Base-by-base conservation (phyloP, 805 yeast species). In the Lipomyces mesembrius region DNA sequence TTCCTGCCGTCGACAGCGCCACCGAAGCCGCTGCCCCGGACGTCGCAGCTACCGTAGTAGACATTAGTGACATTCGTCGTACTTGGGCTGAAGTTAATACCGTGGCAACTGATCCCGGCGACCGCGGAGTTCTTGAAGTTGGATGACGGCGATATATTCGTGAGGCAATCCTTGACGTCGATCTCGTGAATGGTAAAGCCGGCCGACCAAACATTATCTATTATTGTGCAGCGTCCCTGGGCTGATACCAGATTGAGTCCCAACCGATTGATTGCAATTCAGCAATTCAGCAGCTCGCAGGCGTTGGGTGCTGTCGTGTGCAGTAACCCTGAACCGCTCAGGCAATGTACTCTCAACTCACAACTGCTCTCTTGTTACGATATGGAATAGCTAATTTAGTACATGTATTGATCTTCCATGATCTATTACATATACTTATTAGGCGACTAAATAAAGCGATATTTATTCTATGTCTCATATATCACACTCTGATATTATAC, bases 1-100 rank as follows among this genome's bases (percentile, higher is more conserved):
- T 20, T n/a, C 39, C 35, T 6, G 57, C 17, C 3, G 51, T n/a
- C 59, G 53, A 60, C 37, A 49, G 43, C 14, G 37, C 35, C 43
- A 39, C 56, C 32, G 57, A n/a, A 39, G 46, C 22, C 32, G 39
- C 29, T 8, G 27, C 22, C 32, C 39, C 55, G 35, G 57, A 27
- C 32, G 34, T 14, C n/a, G 62, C 54, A 43, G n/a, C 9, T 17
- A 7, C 49, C 3, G 49, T 17, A 1, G 49, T 12, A 43, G 22
- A 20, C 11, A 17, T 3, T 25, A 22, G n/a, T 12, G 55, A 25
- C 55, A 52, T 52, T 29, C 34, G 3, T 14, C 55, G 55, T 3
- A 22, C 5, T n/a, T 12, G 55, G 32, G 25, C 49, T 43, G 49
- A 17, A 43, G 8, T 17, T 8, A n/a, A 43, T n/a, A n/a, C 22